Conservation (phyloP, 1,139 yeast species). For the Taphrina deformans region DNA sequence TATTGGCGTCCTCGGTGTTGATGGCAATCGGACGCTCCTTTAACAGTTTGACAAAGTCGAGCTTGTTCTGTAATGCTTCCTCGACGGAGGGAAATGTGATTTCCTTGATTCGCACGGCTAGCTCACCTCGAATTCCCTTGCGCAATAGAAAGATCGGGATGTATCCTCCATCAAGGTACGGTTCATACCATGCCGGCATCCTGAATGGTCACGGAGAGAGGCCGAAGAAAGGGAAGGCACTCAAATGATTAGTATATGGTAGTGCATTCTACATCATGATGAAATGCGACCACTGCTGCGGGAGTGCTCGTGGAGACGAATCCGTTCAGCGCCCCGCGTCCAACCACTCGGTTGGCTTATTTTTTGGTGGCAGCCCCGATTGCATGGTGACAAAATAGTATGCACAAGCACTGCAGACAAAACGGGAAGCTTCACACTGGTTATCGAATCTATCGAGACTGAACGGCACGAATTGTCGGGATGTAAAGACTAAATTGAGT, state of each 20-base stretch:
- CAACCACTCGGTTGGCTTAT: neutral
- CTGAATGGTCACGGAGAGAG: no score
- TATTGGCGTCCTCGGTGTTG: slow-evolving; percentile 30
- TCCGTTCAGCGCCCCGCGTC: neutral
- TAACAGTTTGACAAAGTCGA: slow-evolving; percentile 24
- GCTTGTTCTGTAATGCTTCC: slow-evolving; percentile 22
- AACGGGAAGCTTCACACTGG: no score
- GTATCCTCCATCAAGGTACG: slow-evolving; percentile 28
- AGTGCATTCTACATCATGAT: neutral
- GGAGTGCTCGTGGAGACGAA: neutral
- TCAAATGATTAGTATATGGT: no score
- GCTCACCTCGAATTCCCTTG: slow-evolving; percentile 26
- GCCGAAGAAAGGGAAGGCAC: no score
- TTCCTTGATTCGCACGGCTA: slow-evolving; percentile 23
- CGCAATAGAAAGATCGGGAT: slow-evolving; percentile 28
- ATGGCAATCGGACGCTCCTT: slow-evolving; percentile 29
- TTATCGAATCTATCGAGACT: no score
- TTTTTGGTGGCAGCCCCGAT: neutral
- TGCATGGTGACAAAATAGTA: no score
- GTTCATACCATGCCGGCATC: slow-evolving; percentile 34
- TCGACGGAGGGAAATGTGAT: slow-evolving; percentile 23
- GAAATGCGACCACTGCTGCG: neutral
- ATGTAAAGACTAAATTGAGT: neutral
- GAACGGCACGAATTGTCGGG: no score
- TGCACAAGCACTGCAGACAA: no score